Conservation (phyloP, 306 rosid species). For the Acmispon strigosus region DNA sequence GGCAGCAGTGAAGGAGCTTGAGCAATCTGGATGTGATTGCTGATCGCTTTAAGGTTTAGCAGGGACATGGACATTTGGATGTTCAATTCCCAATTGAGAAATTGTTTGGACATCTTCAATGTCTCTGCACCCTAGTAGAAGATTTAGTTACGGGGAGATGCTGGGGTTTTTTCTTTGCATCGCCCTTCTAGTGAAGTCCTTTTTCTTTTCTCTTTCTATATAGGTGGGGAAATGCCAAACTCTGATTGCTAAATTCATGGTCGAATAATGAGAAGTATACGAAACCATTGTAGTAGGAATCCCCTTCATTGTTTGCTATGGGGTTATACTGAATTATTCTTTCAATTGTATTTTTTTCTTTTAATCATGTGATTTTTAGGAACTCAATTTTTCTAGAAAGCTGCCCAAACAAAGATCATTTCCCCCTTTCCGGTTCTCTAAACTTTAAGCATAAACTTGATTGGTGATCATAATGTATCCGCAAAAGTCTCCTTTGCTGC, state of each 20-base stretch:
- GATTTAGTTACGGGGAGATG: constrained; percentile 36
- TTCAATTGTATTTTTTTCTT: constrained; percentile 1
- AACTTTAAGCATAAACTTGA: background rate
- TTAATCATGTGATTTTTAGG: background rate
- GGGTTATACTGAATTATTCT: constrained; percentile 15
- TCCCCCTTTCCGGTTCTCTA: background rate
- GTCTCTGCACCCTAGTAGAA: constrained; percentile 25
- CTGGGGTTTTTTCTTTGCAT: constrained; percentile 22
- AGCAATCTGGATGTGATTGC: constrained; percentile 26
- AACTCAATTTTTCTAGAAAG: background rate
- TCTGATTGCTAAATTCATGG: constrained; percentile 30
- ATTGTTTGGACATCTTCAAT: constrained; percentile 28
- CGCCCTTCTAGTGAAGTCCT: constrained; percentile 17
- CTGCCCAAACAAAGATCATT: background rate
- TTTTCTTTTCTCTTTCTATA: constrained; percentile 15
- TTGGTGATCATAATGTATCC: too few relatives aligned
- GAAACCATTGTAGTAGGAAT: constrained; percentile 21
- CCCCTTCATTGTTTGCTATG: constrained; percentile 23
- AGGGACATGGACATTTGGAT: constrained; percentile 9
- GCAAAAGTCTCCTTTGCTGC: too few relatives aligned
- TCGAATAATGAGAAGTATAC: constrained; percentile 25
- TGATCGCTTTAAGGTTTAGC: constrained; percentile 25
- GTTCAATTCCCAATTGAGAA: constrained; percentile 20
- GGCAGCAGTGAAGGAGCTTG: too few relatives aligned
- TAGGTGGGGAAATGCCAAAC: constrained; percentile 32